phyloP scores from a whole-genome alignment of 768 basidiomycete species.

The Leccinum longicurvipes region DNA sequence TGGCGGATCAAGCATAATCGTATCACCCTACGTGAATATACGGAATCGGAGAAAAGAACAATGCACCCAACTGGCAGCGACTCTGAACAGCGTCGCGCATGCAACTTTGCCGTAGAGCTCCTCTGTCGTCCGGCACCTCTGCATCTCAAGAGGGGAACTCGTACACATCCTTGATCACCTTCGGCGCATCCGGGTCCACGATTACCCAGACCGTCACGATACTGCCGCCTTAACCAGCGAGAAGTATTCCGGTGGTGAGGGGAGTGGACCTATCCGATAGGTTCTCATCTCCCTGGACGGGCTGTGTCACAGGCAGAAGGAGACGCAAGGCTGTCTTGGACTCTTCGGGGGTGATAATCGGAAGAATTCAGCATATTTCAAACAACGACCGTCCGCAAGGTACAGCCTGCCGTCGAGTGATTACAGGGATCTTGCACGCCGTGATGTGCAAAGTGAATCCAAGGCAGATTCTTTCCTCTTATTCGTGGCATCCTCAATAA shows the following conservation, averaged over 20 bases:
- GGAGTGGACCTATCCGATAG: background rate
- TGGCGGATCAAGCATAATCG: background rate
- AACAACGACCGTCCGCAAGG: background rate
- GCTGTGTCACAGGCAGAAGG: background rate
- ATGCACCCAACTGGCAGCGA: background rate
- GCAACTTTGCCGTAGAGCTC: too few species aligned
- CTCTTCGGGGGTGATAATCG: background rate
- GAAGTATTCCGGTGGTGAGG: background rate
- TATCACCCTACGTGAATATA: background rate
- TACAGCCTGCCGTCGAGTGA: conserved; percentile 19
- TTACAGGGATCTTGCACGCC: conserved; percentile 16
- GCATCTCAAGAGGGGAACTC: too few species aligned
- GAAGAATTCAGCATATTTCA: background rate
- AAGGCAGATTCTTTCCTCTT: background rate
- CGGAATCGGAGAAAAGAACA: background rate
- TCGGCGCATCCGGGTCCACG: background rate
- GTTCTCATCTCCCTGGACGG: background rate
- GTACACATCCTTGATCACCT: too few species aligned
- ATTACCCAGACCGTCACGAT: background rate
- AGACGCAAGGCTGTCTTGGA: conserved; percentile 29
- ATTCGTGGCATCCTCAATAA: background rate
- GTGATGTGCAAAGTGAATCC: conserved; percentile 34
- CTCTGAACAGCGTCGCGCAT: too few species aligned
- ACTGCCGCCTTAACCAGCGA: background rate
- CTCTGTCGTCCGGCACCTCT: background rate